A percentile compares a stretch with the other conserved stretches of the same genome.
Conservation (phyloP, 139 green algal species). For the Chlamydomonas schloesseri region DNA sequence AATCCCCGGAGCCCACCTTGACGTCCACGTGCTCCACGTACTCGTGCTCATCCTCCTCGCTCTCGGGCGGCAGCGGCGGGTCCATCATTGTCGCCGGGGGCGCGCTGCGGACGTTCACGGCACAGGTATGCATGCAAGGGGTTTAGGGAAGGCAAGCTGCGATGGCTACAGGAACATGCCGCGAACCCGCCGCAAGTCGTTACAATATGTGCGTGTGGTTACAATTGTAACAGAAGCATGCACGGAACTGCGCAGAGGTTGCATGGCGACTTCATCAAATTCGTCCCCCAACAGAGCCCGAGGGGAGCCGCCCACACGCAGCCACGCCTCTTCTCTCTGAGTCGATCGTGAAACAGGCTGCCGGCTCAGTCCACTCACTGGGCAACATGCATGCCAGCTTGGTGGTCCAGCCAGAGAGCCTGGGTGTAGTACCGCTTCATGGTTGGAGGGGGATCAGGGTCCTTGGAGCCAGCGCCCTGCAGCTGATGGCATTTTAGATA, state of each 20-base stretch:
- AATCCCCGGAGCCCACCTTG: too few species aligned
- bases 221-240: neutral
- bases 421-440: conserved; percentile 40
- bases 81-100: neutral
- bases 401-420: conserved; percentile 26
- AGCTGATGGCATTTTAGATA: too few species aligned
- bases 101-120: neutral
- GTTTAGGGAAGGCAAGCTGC: neutral
- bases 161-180: too few species aligned
- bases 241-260: neutral
- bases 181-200: too few species aligned
- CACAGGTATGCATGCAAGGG: neutral
- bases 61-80: conserved; percentile 15
- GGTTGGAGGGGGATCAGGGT: neutral
- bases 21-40: conserved; percentile 42
- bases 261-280: too few species aligned
- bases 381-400: conserved; percentile 24
- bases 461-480: too few species aligned
- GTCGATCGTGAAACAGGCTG: too few species aligned
- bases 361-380: conserved; percentile 1
- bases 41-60: conserved; percentile 40
- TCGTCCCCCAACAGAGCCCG: too few species aligned
- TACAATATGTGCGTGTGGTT: too few species aligned
- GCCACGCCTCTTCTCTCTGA: too few species aligned
- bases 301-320: too few species aligned